These are phyloP conservation scores for Thecaphora frezii DNA, from an alignment of 1,284 basidiomycete genomes.

Conservation along the genomic window DNA sequence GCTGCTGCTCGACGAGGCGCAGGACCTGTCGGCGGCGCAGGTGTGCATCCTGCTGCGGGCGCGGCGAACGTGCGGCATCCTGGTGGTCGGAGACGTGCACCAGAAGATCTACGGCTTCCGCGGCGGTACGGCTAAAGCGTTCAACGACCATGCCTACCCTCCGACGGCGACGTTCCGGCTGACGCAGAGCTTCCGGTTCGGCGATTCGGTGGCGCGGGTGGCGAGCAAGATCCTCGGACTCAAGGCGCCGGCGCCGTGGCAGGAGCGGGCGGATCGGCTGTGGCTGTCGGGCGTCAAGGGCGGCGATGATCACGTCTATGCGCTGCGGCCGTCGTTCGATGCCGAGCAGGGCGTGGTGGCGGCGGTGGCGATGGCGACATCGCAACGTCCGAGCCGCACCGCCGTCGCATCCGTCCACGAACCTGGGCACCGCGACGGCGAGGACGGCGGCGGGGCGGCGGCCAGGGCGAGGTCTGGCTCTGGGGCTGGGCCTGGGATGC, in stretches of 20 bases:
- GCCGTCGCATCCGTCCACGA: no score
- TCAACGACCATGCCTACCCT: slow-evolving; percentile 45
- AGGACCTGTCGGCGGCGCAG: slow-evolving; percentile 51
- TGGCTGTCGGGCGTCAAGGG: slow-evolving; percentile 30
- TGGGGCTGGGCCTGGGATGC: slow-evolving; percentile 11
- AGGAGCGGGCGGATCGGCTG: slow-evolving; percentile 16
- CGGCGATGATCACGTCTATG: slow-evolving; percentile 23
- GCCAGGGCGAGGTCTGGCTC: no score
- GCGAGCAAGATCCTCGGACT: slow-evolving; percentile 42
- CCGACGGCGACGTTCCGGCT: slow-evolving; percentile 39
- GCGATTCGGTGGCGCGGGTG: slow-evolving; percentile 37
- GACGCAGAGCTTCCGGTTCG: slow-evolving; percentile 53
- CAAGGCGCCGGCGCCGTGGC: slow-evolving; percentile 43
- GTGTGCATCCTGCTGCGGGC: slow-evolving; percentile 43
- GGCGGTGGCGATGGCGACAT: no score
- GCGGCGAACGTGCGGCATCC: slow-evolving; percentile 41
- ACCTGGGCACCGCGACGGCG: no score
- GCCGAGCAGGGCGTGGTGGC: no score
- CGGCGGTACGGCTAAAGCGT: slow-evolving; percentile 46
- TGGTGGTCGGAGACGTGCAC: slow-evolving; percentile 51
- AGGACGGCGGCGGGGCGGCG: no score
- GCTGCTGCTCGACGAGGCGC: slow-evolving; percentile 50
- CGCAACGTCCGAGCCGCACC: no score
- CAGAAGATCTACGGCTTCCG: slow-evolving; percentile 57
- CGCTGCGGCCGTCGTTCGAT: background rate